Conservation (phyloP, 306 rosid species). For the Hippophae tibetana region DNA sequence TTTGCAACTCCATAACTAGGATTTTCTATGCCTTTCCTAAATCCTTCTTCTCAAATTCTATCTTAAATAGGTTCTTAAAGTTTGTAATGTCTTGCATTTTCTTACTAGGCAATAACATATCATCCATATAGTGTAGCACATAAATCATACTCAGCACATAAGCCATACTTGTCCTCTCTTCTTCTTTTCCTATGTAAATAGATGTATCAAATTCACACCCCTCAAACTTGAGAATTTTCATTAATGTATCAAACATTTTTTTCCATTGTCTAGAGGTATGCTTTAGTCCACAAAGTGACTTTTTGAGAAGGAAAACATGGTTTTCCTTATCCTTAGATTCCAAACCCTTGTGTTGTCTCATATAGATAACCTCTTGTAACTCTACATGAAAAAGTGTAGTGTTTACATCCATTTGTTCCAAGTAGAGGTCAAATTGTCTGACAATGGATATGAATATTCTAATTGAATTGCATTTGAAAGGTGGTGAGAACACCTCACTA, state of each 20-base stretch:
- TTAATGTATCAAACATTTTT: no score
- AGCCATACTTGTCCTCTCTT: no score
- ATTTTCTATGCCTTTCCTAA: not conserved
- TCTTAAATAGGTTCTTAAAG: no score
- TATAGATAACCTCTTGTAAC: not conserved
- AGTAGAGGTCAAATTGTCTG: no score
- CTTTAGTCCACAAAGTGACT: not conserved
- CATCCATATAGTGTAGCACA: not conserved
- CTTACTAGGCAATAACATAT: not conserved
- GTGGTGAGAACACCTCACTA: not conserved
- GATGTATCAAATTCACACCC: no score
- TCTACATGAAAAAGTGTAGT: not conserved
- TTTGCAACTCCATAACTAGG: not conserved
- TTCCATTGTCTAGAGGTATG: not conserved
- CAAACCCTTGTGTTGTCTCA: not conserved
- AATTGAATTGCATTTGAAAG: not conserved
- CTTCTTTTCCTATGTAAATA: no score
- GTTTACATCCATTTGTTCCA: not conserved
- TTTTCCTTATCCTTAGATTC: not conserved
- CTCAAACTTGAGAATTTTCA: no score
- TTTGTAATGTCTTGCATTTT: no score
- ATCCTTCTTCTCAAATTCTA: no score
- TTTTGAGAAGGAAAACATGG: not conserved
- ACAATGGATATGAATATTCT: not conserved
- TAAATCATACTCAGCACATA: no score